phyloP scores from a whole-genome alignment of 2,329 filamentous ascomycete species.

The Fusarium falciforme region DNA sequence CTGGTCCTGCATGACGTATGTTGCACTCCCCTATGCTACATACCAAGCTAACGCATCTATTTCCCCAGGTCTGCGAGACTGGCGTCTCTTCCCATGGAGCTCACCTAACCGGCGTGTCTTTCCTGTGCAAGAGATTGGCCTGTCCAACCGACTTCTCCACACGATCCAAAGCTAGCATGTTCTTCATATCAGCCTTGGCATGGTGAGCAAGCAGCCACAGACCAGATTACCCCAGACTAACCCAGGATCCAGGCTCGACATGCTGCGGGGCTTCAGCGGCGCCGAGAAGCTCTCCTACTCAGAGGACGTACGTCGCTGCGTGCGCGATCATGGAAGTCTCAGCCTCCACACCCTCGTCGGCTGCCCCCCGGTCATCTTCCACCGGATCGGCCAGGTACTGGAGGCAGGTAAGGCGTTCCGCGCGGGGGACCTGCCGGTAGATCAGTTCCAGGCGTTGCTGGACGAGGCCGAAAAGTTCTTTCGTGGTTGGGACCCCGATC shows the following conservation, averaged over 20 bases:
- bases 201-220: constrained; percentile 28
- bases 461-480: constrained; percentile 39
- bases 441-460: constrained; percentile 27
- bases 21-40: rapidly evolving
- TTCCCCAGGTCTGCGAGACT: constrained; percentile 40
- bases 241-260: constrained; percentile 36
- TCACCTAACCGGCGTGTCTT: constrained; percentile 44
- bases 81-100: constrained; percentile 43
- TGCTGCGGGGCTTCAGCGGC: constrained; percentile 46
- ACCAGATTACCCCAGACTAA: neutral
- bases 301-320: constrained; percentile 36
- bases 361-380: constrained; percentile 43
- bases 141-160: constrained; percentile 7
- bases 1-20: constrained; percentile 44
- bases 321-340: constrained; percentile 36
- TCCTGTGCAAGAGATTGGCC: constrained; percentile 42
- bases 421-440: neutral
- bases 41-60: neutral
- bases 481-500: constrained; percentile 40
- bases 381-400: constrained; percentile 40
- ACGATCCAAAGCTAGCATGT: constrained; percentile 35
- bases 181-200: constrained; percentile 41
- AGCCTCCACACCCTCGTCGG: constrained; percentile 43
- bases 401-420: constrained; percentile 36
- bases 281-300: constrained; percentile 46